phyloP scores from a whole-genome alignment of 2,329 filamentous ascomycete genomes.

The Zalaria obscura region DNA sequence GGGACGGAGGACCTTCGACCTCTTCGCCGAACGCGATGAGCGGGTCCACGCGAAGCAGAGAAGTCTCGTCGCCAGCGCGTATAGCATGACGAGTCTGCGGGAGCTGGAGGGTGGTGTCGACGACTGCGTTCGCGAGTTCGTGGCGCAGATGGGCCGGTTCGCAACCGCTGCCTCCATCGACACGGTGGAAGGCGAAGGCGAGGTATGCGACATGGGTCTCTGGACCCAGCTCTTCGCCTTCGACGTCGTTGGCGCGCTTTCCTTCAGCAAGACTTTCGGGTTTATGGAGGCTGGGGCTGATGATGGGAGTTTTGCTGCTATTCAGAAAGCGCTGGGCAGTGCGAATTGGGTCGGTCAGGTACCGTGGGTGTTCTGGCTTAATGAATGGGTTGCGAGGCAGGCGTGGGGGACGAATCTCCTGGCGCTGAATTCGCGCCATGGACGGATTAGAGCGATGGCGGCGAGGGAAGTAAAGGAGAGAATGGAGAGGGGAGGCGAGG shows the following conservation, averaged over 20 bases:
- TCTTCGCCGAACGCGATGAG: slow-evolving; percentile 25
- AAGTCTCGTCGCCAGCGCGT: slow-evolving; percentile 20
- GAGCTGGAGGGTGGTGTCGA: slow-evolving; percentile 27
- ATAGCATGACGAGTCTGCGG: slow-evolving; percentile 22
- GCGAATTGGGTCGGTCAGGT: slow-evolving; percentile 25
- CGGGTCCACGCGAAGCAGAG: slow-evolving; percentile 20
- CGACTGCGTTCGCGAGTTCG: slow-evolving; percentile 19
- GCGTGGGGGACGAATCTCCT: slow-evolving; percentile 16
- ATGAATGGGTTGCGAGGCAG: no score
- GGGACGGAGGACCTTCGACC: slow-evolving; percentile 22
- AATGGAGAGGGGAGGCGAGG: slow-evolving; percentile 17
- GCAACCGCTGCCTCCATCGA: no score
- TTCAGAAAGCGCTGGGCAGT: slow-evolving; percentile 18
- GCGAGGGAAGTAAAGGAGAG: slow-evolving; percentile 14
- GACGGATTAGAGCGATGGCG: slow-evolving; percentile 18
- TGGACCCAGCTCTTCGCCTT: slow-evolving; percentile 28
- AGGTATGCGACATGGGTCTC: slow-evolving; percentile 19
- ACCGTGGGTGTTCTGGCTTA: slow-evolving; percentile 17
- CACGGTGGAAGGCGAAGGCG: slow-evolving; percentile 8
- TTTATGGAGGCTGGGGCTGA: slow-evolving; percentile 21
- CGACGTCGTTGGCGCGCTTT: slow-evolving; percentile 28
- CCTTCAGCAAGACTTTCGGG: slow-evolving; percentile 22
- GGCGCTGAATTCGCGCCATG: slow-evolving; percentile 19
- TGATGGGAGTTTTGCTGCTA: slow-evolving; percentile 19
- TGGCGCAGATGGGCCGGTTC: slow-evolving; percentile 14